Base-by-base conservation (phyloP, 1,284 basidiomycete species). In the Puccinia polysora region DNA sequence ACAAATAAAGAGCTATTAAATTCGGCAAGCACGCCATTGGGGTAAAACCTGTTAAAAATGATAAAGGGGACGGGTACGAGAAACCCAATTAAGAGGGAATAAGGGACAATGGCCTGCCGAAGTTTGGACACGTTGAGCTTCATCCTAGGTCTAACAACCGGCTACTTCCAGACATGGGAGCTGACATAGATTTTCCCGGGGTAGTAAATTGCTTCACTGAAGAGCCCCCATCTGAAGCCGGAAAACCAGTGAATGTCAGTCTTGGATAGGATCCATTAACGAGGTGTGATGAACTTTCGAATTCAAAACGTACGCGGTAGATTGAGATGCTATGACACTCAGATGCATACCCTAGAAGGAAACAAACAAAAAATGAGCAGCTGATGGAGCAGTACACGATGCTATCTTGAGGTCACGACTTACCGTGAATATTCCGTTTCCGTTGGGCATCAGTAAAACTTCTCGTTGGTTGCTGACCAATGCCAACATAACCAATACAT, bases 401-500 rank as follows among this genome's bases (percentile, higher is more conserved):
- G n/a, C n/a, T n/a, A n/a, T n/a, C n/a, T n/a, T n/a, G n/a, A n/a
- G n/a, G n/a, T n/a, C n/a, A 5, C n/a, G 10, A 30, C 58, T 0
- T 32, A 71, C 68, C 43, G 59, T 30, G 30, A 71, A 71, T 34
- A 71, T 59, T n/a, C 68, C 68, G 36, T 71, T 71, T 43, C 68
- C 68, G 63, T 43, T 40, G 5, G 68, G 68, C 40, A 63, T 30
- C 18, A 71, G 36, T 18, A 71, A 25, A 4, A 63, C 59, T 18
- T 71, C 68, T 15, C 68, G 45, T 34, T 71, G 59, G n/a, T 43
- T 25, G 15, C 38, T 72, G 23, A 72, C 25, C 36, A 72, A 34
- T 32, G 52, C 43, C 18, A 62, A 20, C 59, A 63, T 71, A 23
- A 71, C 58, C n/a, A 25, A 32, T 40, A 43, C 36, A 63, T 63